Evolutionary conservation across 1,139 yeast species (phyloP).

Genomic region (Kluyveromyces marxianus): DNA sequence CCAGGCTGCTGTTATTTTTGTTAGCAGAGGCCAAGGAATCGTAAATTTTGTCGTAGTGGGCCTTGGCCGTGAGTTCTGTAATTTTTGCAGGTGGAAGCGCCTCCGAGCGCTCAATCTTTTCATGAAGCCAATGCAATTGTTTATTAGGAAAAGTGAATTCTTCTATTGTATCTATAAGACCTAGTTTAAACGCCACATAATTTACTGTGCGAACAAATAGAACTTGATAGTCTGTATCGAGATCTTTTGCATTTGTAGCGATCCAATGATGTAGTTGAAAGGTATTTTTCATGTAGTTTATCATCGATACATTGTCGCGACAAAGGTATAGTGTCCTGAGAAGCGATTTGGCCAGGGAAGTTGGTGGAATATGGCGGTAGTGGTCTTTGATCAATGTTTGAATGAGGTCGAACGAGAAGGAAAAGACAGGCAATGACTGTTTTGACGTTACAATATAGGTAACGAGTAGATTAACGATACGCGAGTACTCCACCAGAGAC

Average conservation of each 20-base stretch:
- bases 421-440: slow-evolving; percentile 2
- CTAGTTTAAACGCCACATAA: not conserved
- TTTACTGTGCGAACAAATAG: not conserved
- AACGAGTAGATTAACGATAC: not conserved
- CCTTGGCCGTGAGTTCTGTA: too few relatives aligned
- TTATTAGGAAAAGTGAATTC: not conserved
- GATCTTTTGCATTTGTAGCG: not conserved
- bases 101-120: not conserved
- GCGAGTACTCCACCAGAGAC: not conserved
- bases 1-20: too few relatives aligned
- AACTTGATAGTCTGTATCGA: not conserved
- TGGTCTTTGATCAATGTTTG: not conserved
- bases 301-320: not conserved
- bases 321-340: not conserved
- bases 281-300: not conserved
- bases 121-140: slow-evolving; percentile 2
- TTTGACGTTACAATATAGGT: slow-evolving; percentile 5
- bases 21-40: too few relatives aligned
- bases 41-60: too few relatives aligned
- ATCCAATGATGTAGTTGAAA: not conserved
- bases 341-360: not conserved
- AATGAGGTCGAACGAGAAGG: slow-evolving; percentile 2
- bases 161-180: not conserved
- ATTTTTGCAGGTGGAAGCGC: not conserved
- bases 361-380: not conserved